Percentiles rank a stretch among this genome's conserved stretches.
Conservation (phyloP, 2,329 filamentous ascomycete species). For the Elsinoe fawcettii region DNA sequence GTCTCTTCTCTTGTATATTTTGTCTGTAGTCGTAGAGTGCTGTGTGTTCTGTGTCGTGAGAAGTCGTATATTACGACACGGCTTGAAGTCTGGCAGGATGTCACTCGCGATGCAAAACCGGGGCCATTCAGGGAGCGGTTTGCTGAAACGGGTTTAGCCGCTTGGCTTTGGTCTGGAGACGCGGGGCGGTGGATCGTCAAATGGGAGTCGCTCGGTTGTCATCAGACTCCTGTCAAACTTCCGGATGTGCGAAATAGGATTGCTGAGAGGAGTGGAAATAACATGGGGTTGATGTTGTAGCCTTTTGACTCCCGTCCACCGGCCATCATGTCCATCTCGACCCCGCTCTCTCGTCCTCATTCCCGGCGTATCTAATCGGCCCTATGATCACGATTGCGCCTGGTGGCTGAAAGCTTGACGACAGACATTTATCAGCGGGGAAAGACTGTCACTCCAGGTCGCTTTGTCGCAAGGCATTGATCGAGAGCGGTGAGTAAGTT, state of each 20-base stretch:
- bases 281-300: background rate
- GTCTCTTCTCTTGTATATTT: background rate
- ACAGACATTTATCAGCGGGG: background rate
- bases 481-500: background rate
- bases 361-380: conserved; percentile 7
- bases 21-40: background rate
- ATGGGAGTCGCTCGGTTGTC: conserved; percentile 3
- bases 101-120: conserved; percentile 9
- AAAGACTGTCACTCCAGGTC: background rate
- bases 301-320: background rate
- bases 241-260: background rate
- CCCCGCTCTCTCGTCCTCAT: background rate
- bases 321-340: background rate
- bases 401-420: conserved; percentile 11
- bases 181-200: conserved; percentile 2
- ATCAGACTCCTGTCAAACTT: conserved; percentile 3
- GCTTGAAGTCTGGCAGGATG: conserved; percentile 3
- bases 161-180: background rate
- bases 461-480: background rate
- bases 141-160: conserved; percentile 7
- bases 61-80: background rate
- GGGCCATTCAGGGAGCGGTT: conserved; percentile 7
- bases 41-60: background rate
- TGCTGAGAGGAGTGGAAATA: background rate
- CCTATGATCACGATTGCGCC: conserved; percentile 3